Evolutionary conservation across 2,329 filamentous ascomycete species (phyloP), one percentile per base, ranked within the genome.

Genomic region (Ophiocordyceps camponoti-rufipedis): DNA sequence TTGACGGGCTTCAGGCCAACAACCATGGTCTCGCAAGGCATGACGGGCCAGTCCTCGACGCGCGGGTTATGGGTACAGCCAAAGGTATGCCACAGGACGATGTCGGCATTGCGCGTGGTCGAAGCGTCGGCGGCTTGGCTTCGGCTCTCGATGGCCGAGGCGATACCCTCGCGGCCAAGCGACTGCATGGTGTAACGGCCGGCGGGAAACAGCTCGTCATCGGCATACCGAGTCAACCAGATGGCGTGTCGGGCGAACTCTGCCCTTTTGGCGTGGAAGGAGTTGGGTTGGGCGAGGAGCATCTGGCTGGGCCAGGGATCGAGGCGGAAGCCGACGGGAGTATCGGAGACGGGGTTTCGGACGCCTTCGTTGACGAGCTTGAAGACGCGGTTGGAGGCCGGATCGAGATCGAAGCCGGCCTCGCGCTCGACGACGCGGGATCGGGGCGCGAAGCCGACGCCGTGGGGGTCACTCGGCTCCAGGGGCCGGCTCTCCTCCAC

Each of bases 1-100:
- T 70, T 68, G 0, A 65, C 64, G 0, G 68, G 68, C 40, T 65
- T 68, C 3, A 71, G 58, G 8, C 57, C 51, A 3, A 71, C 61
- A 48, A 63, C 65, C 14, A 70, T 53, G 18, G 62, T 66, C 52
- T 80, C 75, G 43, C 71, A 68, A 0, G 74, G 74, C 77, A 82
- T 82, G 19, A 82, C 74, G 0, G 78, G 78, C 63, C 79, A 82
- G 54, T 82, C 79, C 53, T 83, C 79, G 11, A 73, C 68, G 1
- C 78, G 65, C 0, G 77, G 77, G 35, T 80, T 74, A 50, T 82
- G 78, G 29, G 78, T 82, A 14, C 80, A 68, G 16, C 77, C 66
- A 53, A 70, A 70, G 9, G 70, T 68, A 7, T 71, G 66, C 71
- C 73, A 78, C 4, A 78, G 58, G 0, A 78, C 73, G 31, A 75